phyloP scores from a whole-genome alignment of 306 rosid species.

The Malus fusca region DNA sequence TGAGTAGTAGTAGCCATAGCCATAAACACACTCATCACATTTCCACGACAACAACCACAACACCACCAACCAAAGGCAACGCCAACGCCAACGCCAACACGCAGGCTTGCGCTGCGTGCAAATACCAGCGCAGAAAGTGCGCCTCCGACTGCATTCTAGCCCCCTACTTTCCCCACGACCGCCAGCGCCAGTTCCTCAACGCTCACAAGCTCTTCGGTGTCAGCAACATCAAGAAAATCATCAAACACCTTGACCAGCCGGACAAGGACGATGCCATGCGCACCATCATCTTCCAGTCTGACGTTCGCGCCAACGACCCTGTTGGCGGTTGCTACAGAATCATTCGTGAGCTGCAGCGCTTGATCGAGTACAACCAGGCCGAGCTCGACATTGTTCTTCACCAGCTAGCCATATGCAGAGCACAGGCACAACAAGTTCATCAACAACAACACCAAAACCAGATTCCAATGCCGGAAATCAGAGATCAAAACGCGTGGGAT shows the following conservation, averaged over 20 bases:
- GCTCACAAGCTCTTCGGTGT: slow-evolving; percentile 81
- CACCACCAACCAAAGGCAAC: slow-evolving; percentile 19
- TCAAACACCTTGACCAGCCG: slow-evolving; percentile 22
- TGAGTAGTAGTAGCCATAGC: not conserved
- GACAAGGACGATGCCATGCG: slow-evolving; percentile 42
- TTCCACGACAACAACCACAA: not conserved
- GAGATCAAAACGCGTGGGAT: not conserved
- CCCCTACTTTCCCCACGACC: slow-evolving; percentile 73
- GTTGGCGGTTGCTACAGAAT: slow-evolving; percentile 55
- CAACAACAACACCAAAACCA: slow-evolving; percentile 3
- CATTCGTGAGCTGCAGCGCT: slow-evolving; percentile 28
- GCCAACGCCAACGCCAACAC: slow-evolving; percentile 33
- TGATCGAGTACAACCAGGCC: slow-evolving; percentile 18
- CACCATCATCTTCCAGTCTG: slow-evolving; percentile 51
- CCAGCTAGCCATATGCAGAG: slow-evolving; percentile 40
- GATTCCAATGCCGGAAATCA: not conserved
- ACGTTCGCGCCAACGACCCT: slow-evolving; percentile 60
- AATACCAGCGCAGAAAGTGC: slow-evolving; percentile 72
- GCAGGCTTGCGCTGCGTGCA: slow-evolving; percentile 91
- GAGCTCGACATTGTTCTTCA: slow-evolving; percentile 49
- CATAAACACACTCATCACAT: not conserved
- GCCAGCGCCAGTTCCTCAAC: slow-evolving; percentile 49
- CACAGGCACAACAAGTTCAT: slow-evolving; percentile 16
- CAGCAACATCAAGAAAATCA: slow-evolving; percentile 49
- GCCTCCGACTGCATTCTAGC: slow-evolving; percentile 66